These are phyloP conservation scores for Phaeotremella skinneri DNA, from an alignment of 768 basidiomycete genomes.

Conservation along the genomic window DNA sequence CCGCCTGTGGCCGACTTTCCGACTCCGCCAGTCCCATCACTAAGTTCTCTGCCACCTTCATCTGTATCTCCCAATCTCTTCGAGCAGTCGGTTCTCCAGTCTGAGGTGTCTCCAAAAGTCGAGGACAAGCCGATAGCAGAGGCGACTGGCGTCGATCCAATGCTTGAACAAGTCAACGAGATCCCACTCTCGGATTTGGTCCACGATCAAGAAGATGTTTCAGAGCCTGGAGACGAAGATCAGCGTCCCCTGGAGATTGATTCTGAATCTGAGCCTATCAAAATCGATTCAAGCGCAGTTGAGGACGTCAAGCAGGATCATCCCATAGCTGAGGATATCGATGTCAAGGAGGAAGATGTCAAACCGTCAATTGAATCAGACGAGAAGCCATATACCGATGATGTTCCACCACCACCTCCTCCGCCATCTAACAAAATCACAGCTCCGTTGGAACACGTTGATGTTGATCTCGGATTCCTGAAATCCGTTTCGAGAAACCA, in stretches of 20 bases:
- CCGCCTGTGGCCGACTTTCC: constrained; percentile 18
- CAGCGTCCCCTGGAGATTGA: constrained; percentile 4
- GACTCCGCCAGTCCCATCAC: constrained; percentile 4
- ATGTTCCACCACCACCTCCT: constrained; percentile 26
- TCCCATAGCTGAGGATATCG: constrained; percentile 5
- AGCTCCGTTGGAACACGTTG: constrained; percentile 46
- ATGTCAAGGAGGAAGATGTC: constrained; percentile 14
- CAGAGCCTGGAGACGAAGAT: background rate
- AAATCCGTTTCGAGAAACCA: constrained; percentile 98
- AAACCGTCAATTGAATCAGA: constrained; percentile 11
- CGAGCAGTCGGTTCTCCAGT: background rate
- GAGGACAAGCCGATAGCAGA: background rate
- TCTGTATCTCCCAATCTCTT: background rate
- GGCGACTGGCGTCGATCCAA: background rate
- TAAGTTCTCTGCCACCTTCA: background rate
- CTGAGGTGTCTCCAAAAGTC: background rate
- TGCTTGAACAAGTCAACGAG: background rate
- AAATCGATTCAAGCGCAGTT: constrained; percentile 4
- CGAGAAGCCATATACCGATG: background rate
- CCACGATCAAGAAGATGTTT: constrained; percentile 1
- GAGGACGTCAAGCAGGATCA: constrained; percentile 14
- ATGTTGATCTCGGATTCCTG: constrained; percentile 82
- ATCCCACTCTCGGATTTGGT: background rate
- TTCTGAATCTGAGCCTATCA: constrained; percentile 6
- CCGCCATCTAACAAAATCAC: constrained; percentile 27